Evolutionary conservation across 345 rosid genomes (phyloP), one percentile per base, ranked within the genome.

Genomic region (Pseudoturritis turrita): DNA sequence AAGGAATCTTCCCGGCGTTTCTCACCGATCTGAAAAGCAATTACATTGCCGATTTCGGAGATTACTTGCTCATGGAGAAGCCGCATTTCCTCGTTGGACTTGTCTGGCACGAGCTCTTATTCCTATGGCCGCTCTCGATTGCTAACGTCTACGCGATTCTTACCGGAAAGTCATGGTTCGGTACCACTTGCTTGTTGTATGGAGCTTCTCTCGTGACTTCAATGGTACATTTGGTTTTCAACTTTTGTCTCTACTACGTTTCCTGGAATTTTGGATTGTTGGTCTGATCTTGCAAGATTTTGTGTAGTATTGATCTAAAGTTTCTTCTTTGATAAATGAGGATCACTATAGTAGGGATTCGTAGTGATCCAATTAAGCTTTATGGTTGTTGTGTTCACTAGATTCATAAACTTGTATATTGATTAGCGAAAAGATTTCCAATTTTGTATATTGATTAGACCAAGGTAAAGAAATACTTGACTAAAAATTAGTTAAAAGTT

Each of bases 111-210:
- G 92, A 91, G 78, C 85, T 94, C 33, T 7, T 89, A 5, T 77
- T 91, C 63, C 83, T 78, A 3, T 91, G 96, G 96, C 96, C 98
- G 4, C 96, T 91, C 56, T 65, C 87, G 4, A 40, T 91, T 29
- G 50, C 84, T 44, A 89, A 81, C 56, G 63, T 87, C 18, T 86
- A 78, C 60, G 96, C 79, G 1, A 71, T 91, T 58, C 50, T 84
- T 26, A 64, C 85, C n/a, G 73, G 86, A 18, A 89, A 84, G 68
- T 55, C 90, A 22, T 91, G 96, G 97, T 73, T 82, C 35, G 64
- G 62, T 72, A 94, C 88, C 62, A 85, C 96, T 19, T 94, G 95
- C 81, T 77, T 94, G 75, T 51, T 88, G 66, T 84, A 81, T 52
- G 98, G 96, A 52, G 87, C 77, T 77, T 88, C 91, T n/a, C 14